These are phyloP conservation scores for Spiromastix sp. DNA, from an alignment of 2,329 filamentous ascomycete genomes.

Conservation along the genomic window DNA sequence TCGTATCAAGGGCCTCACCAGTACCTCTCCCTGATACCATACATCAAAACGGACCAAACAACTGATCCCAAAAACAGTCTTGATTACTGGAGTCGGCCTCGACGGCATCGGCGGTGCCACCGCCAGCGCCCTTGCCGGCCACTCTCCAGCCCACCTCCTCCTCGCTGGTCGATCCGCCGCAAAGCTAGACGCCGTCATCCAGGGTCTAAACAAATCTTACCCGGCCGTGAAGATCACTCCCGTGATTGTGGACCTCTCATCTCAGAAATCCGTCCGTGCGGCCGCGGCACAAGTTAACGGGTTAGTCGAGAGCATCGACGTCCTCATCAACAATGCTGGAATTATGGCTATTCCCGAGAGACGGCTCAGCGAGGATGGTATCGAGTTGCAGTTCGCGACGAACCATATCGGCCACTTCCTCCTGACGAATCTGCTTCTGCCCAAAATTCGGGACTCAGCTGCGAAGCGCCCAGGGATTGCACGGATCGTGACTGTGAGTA, in stretches of 20 bases:
- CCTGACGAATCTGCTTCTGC: slow-evolving; percentile 21
- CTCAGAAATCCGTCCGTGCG: slow-evolving; percentile 16
- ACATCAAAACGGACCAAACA: background rate
- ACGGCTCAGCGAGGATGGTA: slow-evolving; percentile 18
- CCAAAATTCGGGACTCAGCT: slow-evolving; percentile 14
- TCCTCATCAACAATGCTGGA: slow-evolving; percentile 26
- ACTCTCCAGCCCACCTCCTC: slow-evolving; percentile 23
- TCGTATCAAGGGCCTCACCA: slow-evolving; percentile 13
- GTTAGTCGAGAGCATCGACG: slow-evolving; percentile 16
- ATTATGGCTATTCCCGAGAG: slow-evolving; percentile 19
- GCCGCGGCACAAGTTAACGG: slow-evolving; percentile 17
- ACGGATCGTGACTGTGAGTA: slow-evolving; percentile 16
- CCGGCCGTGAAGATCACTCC: background rate
- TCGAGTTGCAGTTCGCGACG: slow-evolving; percentile 24
- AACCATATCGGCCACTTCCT: slow-evolving; percentile 27
- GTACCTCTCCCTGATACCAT: slow-evolving; percentile 4
- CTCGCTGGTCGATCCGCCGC: slow-evolving; percentile 26
- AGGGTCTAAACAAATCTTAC: slow-evolving; percentile 2
- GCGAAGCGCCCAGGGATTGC: slow-evolving; percentile 5
- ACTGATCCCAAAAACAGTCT: slow-evolving; percentile 14
- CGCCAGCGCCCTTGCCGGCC: slow-evolving; percentile 22
- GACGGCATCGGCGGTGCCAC: slow-evolving; percentile 25
- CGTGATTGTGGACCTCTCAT: slow-evolving; percentile 19
- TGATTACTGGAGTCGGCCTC: slow-evolving; percentile 30
- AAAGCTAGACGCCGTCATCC: slow-evolving; percentile 24